Base-by-base conservation (phyloP, 139 green algal genomes). In the Chlorella sp. region DNA sequence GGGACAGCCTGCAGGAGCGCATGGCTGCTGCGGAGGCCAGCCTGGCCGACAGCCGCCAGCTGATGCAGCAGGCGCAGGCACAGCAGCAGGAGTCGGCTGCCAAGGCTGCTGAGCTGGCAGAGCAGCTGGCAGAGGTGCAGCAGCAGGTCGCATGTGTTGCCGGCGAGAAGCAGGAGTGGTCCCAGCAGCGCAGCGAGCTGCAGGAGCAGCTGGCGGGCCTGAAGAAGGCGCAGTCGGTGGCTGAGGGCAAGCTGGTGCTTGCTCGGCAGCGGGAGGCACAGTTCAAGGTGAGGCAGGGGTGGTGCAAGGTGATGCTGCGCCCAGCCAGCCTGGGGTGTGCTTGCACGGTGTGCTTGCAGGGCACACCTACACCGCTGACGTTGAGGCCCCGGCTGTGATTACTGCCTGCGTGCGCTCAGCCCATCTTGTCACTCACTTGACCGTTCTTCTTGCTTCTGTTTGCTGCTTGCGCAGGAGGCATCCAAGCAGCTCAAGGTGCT, bases 231-330 rank as follows among this genome's bases (percentile, higher is more conserved):
- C 61, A 80, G 40, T 39, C 75, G 3, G 37, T 88, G 37, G 75
- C 75, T 5, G 84, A 92, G 64, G 86, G 90, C 71, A 90, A 88
- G 83, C 77, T 92, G 60, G 85, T 90, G 69, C 34, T 92, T 34
- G 76, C 90, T 1, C 48, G 61, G 37, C 90, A 92, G 40, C 85
- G 90, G 30, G 90, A 92, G 48, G 60, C 75, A 12, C 86, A 92
- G 60, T 81, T 86, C 83, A 89, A 88, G 88, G 88, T 88, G 79
- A 30, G 39, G 77, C 21, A 78, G 15, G 69, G 22, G 28, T 18
- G 5, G 22, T 36, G 26, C 26, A 19, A 4, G 3, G 18, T n/a
- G 37, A 16, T 83, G 77, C 37, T 71, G 80, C 15, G 21, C 77
- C 15, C 48, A 18, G 37, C 11, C 32, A 14, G 39, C 19, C 0